Conservation (phyloP, 768 basidiomycete genomes). For the Lactarius psammicola region DNA sequence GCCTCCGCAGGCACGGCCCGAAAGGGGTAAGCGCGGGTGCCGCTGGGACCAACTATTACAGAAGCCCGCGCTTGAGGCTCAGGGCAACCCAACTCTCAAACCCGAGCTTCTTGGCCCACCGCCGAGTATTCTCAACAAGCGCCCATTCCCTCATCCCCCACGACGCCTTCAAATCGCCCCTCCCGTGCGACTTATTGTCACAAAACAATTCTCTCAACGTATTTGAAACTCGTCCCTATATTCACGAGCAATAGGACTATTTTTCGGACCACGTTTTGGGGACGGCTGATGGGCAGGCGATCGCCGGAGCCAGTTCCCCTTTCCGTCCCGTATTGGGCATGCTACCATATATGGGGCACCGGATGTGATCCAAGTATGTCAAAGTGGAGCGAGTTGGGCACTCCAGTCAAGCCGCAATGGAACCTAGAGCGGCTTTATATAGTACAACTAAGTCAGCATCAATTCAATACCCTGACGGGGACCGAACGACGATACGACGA, state of each 20-base stretch:
- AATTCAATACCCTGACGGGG: not conserved
- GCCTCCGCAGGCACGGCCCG: constrained; percentile 26
- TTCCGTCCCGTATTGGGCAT: constrained; percentile 14
- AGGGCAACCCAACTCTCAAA: constrained; percentile 20
- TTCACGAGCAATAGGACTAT: not conserved
- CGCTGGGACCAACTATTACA: constrained; percentile 28
- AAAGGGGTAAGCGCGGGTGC: constrained; percentile 28
- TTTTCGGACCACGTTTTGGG: constrained; percentile 3
- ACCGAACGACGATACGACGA: not conserved
- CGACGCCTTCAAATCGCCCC: constrained; percentile 9
- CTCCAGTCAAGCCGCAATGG: not conserved
- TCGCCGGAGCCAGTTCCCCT: constrained; percentile 20
- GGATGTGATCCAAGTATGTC: constrained; percentile 4
- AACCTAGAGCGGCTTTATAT: not conserved
- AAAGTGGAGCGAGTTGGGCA: not conserved
- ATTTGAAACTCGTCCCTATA: not conserved
- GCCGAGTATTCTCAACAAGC: constrained; percentile 13
- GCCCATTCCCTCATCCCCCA: constrained; percentile 12
- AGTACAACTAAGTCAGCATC: not conserved
- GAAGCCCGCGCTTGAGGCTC: constrained; percentile 29
- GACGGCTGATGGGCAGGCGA: constrained; percentile 16
- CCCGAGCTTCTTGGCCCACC: constrained; percentile 17
- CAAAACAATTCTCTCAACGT: not conserved
- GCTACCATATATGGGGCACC: constrained; percentile 14
- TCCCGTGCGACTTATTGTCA: constrained; percentile 2